A percentile compares a stretch with the other conserved stretches of the same genome.
Evolutionary conservation across 2,329 filamentous ascomycete species (phyloP).

Genomic region (Sclerotinia sclerotiorum): DNA sequence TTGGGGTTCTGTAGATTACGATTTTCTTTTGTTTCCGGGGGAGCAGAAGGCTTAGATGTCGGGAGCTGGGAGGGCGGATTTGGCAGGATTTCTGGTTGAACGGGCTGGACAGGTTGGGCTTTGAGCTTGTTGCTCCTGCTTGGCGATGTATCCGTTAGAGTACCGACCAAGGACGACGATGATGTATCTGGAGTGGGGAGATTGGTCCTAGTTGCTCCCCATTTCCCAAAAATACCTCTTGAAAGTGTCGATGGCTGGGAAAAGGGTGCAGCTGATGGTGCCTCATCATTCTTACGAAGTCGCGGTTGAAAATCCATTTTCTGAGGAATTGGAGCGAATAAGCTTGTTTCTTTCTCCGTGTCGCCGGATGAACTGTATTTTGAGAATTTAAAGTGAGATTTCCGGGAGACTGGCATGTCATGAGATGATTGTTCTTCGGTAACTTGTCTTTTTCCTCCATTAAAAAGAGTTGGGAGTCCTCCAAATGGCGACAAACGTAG

Average conservation of each 20-base stretch:
- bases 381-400: not conserved
- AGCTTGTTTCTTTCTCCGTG: constrained; percentile 3
- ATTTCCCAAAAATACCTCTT: constrained; percentile 22
- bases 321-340: constrained; percentile 36
- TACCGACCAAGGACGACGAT: constrained; percentile 25
- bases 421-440: not conserved
- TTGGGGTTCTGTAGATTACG: constrained; percentile 23
- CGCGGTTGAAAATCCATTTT: constrained; percentile 37
- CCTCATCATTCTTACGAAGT: constrained; percentile 25
- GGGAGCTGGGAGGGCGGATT: not conserved
- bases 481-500: constrained; percentile 35
- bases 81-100: not conserved
- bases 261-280: constrained; percentile 22
- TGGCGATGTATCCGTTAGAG: constrained; percentile 28
- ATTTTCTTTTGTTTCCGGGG: constrained; percentile 29
- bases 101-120: not conserved
- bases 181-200: constrained; percentile 24
- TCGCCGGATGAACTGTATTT: not conserved
- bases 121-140: constrained; percentile 31
- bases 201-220: not conserved
- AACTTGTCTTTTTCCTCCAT: not conserved
- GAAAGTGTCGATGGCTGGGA: constrained; percentile 23
- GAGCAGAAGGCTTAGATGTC: constrained; percentile 15
- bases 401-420: not conserved
- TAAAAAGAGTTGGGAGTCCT: constrained; percentile 30